phyloP scores from a whole-genome alignment of 1,284 basidiomycete genomes.

The Sporisorium scitamineum region DNA sequence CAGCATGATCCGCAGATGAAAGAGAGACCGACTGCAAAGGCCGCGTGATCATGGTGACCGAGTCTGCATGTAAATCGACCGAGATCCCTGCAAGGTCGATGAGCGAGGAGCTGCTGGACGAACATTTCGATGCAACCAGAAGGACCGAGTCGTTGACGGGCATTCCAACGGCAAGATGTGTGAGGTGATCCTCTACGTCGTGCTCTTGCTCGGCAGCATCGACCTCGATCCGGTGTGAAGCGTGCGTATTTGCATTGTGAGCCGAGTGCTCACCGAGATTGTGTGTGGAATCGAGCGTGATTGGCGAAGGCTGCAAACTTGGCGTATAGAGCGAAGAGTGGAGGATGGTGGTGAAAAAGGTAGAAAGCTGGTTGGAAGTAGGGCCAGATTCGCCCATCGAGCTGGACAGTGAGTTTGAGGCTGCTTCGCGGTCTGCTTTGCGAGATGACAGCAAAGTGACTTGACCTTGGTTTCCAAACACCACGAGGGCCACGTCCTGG shows the following conservation, averaged over 20 bases:
- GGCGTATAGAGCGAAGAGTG: constrained; percentile 39
- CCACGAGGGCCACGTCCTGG: constrained; percentile 30
- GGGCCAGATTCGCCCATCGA: neutral
- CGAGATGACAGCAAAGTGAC: constrained; percentile 37
- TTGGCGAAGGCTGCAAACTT: constrained; percentile 36
- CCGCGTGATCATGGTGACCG: constrained; percentile 41
- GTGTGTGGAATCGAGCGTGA: constrained; percentile 33
- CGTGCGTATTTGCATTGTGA: neutral
- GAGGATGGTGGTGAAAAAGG: constrained; percentile 29
- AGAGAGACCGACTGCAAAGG: constrained; percentile 34
- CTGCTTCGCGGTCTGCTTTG: constrained; percentile 15
- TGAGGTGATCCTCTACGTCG: constrained; percentile 7
- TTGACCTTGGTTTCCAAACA: constrained; percentile 43
- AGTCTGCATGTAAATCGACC: constrained; percentile 29
- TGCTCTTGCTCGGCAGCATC: neutral
- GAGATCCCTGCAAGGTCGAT: constrained; percentile 41
- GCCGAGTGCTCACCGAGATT: constrained; percentile 2
- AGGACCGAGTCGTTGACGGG: constrained; percentile 29
- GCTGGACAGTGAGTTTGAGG: neutral
- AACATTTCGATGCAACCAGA: constrained; percentile 33
- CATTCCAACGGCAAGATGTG: constrained; percentile 50
- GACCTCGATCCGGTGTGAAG: neutral
- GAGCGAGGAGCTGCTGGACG: constrained; percentile 7
- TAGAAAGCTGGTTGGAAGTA: neutral
- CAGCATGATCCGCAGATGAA: constrained; percentile 3